Evolutionary conservation across 2,329 filamentous ascomycete genomes (phyloP), one percentile per base, ranked within the genome.

Genomic region (Geosmithia flava): DNA sequence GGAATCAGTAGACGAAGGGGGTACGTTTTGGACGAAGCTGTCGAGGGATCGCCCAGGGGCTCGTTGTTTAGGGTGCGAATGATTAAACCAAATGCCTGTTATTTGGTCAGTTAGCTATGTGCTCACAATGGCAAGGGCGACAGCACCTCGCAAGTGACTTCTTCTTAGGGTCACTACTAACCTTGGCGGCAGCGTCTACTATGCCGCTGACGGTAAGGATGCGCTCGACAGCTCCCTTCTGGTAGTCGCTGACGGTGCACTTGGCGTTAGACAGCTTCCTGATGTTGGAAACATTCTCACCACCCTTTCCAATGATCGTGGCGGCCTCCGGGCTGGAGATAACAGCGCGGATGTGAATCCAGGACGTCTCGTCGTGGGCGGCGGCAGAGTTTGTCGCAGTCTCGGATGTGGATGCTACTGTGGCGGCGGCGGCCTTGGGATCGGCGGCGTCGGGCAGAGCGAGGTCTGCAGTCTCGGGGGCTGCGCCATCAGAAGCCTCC

Each of bases 61-160:
- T 98, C 93, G 61, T 97, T 95, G 76, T 98, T 98, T 53, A 98
- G 75, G 3, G 93, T 98, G 59, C 93, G 88, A 59, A 98, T 96
- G 62, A 98, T 98, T 56, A 98, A 75, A 62, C 93, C 93, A 65
- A 98, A 98, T 17, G 93, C 93, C 87, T 93, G 41, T 39, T 45
- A 42, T 39, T 45, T 20, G n/a, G 49, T 43, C 23, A 27, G 52
- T 67, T 58, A 68, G 62, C 48, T 47, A 49, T 45, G 23, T 29
- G 30, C 15, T 37, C 17, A 46, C 45, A 23, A 44, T 27, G 23
- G 8, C 4, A 20, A 16, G 7, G n/a, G 19, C 3, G 19, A n/a
- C 39, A 41, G 15, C 33, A 5, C 11, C 33, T 16, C 11, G 29
- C 33, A 37, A 37, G 19, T 13, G 4, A 37, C 11, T 37, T 37